Conservation (phyloP, 2,329 filamentous ascomycete species). For the Cadophora gregata region DNA sequence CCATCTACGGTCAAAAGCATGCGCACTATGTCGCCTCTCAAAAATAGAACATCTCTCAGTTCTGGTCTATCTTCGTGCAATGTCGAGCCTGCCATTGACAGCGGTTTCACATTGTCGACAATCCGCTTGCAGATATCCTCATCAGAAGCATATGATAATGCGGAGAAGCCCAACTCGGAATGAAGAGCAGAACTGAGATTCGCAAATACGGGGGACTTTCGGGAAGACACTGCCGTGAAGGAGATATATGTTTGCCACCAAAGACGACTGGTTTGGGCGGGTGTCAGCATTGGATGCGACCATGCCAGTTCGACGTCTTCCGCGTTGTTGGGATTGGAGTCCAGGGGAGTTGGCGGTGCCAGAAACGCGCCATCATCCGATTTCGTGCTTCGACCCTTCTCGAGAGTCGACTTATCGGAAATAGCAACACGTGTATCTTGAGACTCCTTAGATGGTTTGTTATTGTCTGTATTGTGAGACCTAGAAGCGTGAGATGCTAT, state of each 20-base stretch:
- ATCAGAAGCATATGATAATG: neutral
- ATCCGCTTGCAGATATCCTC: conserved; percentile 15
- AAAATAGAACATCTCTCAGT: conserved; percentile 9
- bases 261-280: conserved; percentile 17
- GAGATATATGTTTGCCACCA: conserved; percentile 28
- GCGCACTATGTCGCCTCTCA: conserved; percentile 23
- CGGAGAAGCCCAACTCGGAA: neutral
- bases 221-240: conserved; percentile 5
- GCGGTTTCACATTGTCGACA: conserved; percentile 6
- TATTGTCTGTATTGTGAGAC: neutral
- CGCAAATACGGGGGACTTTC: neutral
- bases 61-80: conserved; percentile 1
- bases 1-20: conserved; percentile 29
- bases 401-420: neutral
- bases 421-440: neutral
- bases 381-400: neutral
- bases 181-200: conserved; percentile 5
- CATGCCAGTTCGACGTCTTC: conserved; percentile 1
- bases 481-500: neutral
- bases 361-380: neutral
- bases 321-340: neutral
- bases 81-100: neutral
- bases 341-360: neutral
- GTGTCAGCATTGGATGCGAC: conserved; percentile 10
- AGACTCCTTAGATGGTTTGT: neutral